Base-by-base conservation (phyloP, 73 alveolate genomes). In the Symbiodinium natans region DNA sequence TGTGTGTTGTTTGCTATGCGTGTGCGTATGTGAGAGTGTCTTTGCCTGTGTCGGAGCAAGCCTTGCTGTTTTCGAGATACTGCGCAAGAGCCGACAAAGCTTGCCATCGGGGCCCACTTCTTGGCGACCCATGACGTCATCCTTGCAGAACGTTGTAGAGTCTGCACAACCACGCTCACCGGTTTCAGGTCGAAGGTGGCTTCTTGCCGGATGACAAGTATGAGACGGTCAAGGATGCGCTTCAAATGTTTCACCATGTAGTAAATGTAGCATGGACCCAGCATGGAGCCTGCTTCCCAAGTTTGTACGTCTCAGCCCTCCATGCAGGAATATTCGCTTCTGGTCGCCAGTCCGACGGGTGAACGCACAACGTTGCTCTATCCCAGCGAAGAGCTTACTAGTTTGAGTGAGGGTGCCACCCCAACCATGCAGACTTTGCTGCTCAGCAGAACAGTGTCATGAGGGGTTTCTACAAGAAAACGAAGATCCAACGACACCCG, bases 141-240 rank as follows among this genome's bases (percentile, higher is more conserved):
- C 46, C 86, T 29, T 19, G 36, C 36, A 8, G 39, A 63, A 21
- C 36, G 19, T 25, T 63, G n/a, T 4, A 21, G 33, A 21, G 74
- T 36, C 88, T 23, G 40, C 40, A 29, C 27, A 23, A 29, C 41
- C 7, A 8, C 25, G 36, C 41, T 2, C 13, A 34, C 10, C 17
- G n/a, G 38, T 52, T 21, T 36, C 86, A 90, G 97, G 97, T 90
- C 56, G 97, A 90, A 19, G 97, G 97, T 27, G 97, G 97, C n/a
- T 90, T 90, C 88, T 23, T 90, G 38, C 80, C 80, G 13, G 97
- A 90, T 36, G 97, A 90, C 97, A 90, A 90, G 80, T 90, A 85
- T 71, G 97, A 90, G 88, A 42, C 80, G 38, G 15, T 90, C 89
- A 90, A 90, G 97, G 97, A 40, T 39, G 6, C 1, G 25, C 27